Base-by-base conservation (phyloP, 2,329 filamentous ascomycete genomes). In the Fusarium bulbicola region DNA sequence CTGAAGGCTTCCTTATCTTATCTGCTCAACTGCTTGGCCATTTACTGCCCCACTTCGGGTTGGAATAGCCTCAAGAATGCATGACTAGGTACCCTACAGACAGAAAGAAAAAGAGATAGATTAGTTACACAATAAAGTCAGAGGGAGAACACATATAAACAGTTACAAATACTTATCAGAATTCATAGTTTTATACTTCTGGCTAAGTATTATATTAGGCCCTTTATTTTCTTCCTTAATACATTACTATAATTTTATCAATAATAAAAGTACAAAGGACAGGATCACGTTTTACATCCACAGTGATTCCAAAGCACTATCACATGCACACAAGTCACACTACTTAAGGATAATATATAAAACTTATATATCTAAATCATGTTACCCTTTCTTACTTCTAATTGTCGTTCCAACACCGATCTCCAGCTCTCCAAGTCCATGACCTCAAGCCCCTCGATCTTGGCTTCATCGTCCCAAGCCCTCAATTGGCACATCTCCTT, bases 121-220 rank as follows among this genome's bases (percentile, higher is more conserved):
- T 24, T 24, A 24, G 24, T 24, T 14, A 20, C 2, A 3, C 1
- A 4, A 16, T 20, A 32, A 0, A 7, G 3, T 11, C 2, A 24
- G 6, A 7, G 6, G 3, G 3, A 32, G 3, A 8, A 14, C 2
- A 2, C 0, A 7, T 20, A 14, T 32, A 10, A 34, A 2, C 0
- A 2, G 10, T 12, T 9, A 1, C 0, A 3, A 7, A 12, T 47
- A 10, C 1, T 16, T 36, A 36, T 3, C 9, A 16, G 3, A 16
- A 9, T 4, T 8, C 4, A 36, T 1, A 36, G 7, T 1, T 18
- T 18, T 36, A 36, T 36, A 10, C 34, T 10, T 16, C 2, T 36
- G 16, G 34, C 14, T 43, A 11, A 43, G 1, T 43, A 9, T 13
- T 14, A 7, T 14, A 45, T 45, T 1, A 13, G 7, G 1, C 7